A percentile compares a stretch with the other conserved stretches of the same genome.
phyloP scores from a whole-genome alignment of 2,329 filamentous ascomycete species.

The Arthroderma sp. region DNA sequence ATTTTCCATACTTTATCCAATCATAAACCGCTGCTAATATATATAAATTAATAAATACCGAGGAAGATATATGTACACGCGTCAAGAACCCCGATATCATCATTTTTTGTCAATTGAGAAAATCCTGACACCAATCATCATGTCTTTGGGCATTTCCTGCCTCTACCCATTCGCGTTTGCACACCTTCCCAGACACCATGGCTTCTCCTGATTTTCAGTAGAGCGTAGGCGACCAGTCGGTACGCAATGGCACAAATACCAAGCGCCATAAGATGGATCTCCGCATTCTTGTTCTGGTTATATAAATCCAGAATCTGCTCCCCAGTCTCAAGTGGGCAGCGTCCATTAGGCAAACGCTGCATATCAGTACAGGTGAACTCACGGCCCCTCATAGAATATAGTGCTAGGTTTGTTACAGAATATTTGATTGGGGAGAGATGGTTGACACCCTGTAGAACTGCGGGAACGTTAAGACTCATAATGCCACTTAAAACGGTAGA shows the following conservation, averaged over 20 bases:
- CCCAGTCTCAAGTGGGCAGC: slow-evolving; percentile 53
- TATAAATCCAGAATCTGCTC: slow-evolving; percentile 56
- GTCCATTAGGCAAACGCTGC: slow-evolving; percentile 47
- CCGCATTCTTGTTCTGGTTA: slow-evolving; percentile 48
- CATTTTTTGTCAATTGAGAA: too few species aligned
- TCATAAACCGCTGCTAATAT: too few species aligned
- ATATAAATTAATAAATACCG: too few species aligned
- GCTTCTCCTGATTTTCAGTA: slow-evolving; percentile 18
- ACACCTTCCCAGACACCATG: slow-evolving; percentile 7
- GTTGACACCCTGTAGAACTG: slow-evolving; percentile 54
- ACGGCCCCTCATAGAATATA: slow-evolving; percentile 49
- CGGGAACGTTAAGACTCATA: slow-evolving; percentile 56
- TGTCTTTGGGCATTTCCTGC: neutral
- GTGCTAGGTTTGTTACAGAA: slow-evolving; percentile 51
- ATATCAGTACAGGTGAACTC: slow-evolving; percentile 49
- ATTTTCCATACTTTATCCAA: too few species aligned
- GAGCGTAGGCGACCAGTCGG: slow-evolving; percentile 38
- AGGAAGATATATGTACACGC: too few species aligned
- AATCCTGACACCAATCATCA: neutral
- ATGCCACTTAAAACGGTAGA: slow-evolving; percentile 60
- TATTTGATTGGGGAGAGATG: slow-evolving; percentile 61
- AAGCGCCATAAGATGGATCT: slow-evolving; percentile 49
- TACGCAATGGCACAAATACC: slow-evolving; percentile 53
- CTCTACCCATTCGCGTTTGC: neutral
- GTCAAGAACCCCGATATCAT: too few species aligned